Conservation (phyloP, 768 basidiomycete species). For the Tephrocybe sp. region DNA sequence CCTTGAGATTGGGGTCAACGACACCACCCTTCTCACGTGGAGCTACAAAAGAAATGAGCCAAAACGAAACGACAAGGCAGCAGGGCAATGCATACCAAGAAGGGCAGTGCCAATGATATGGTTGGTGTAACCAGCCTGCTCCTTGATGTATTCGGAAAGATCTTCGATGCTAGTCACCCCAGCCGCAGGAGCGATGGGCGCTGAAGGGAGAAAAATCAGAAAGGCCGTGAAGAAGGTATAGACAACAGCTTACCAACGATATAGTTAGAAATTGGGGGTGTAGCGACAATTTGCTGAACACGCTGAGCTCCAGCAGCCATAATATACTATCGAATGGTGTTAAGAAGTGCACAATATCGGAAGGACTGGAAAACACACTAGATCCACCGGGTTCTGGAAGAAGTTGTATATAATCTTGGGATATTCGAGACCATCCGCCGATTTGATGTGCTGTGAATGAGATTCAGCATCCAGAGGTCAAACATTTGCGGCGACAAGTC, state of each 20-base stretch:
- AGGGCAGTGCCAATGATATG: no score
- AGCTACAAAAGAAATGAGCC: no score
- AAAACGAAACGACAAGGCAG: no score
- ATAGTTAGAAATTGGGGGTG: not conserved
- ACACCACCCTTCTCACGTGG: no score
- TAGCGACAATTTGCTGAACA: not conserved
- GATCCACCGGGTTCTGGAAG: not conserved
- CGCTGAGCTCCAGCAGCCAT: not conserved
- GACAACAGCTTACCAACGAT: not conserved
- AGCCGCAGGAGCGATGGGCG: no score
- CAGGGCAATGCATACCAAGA: no score
- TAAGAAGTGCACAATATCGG: not conserved
- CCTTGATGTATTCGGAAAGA: no score
- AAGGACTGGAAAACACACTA: not conserved
- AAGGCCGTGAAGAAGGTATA: no score
- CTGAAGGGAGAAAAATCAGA: no score
- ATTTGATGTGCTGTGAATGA: not conserved
- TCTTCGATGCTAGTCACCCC: no score
- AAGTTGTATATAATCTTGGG: not conserved
- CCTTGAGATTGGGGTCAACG: no score
- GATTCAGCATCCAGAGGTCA: not conserved
- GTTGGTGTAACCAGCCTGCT: no score
- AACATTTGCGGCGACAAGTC: not conserved
- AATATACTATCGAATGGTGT: not conserved
- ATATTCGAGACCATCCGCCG: not conserved